phyloP scores from a whole-genome alignment of 2,329 filamentous ascomycete species.

The Pestalotiopsis sp. region DNA sequence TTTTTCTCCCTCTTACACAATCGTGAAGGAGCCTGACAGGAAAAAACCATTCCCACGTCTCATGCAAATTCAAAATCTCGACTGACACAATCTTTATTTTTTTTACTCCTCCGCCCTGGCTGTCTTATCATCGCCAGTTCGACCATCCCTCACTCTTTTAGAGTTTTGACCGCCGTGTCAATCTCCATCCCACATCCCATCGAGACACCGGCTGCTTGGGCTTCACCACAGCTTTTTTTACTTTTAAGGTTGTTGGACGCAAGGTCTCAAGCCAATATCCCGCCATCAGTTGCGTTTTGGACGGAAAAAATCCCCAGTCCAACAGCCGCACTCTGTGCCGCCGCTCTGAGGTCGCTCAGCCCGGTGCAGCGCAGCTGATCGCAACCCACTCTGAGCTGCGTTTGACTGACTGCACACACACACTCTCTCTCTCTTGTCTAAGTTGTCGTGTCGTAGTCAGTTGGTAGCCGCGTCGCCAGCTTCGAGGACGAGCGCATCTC shows the following conservation, averaged over 20 bases:
- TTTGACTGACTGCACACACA: no score
- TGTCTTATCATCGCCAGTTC: not conserved
- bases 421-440: not conserved
- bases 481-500: constrained; percentile 6
- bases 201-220: not conserved
- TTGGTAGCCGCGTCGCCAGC: not conserved
- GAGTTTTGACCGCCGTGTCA: not conserved
- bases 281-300: not conserved
- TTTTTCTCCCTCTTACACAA: not conserved
- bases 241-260: constrained; percentile 2
- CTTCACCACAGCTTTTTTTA: not conserved
- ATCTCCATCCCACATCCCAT: not conserved
- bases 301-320: constrained; percentile 2
- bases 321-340: not conserved
- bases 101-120: not conserved
- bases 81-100: not conserved
- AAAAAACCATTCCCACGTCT: not conserved
- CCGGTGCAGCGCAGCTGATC: not conserved
- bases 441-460: not conserved
- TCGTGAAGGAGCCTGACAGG: not conserved
- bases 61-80: not conserved
- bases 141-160: not conserved
- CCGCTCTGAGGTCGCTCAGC: not conserved
- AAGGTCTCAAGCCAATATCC: not conserved
- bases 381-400: not conserved